These are phyloP conservation scores for Mucor irregularis DNA, from an alignment of 371 early-diverging fungal species.

Conservation along the genomic window DNA sequence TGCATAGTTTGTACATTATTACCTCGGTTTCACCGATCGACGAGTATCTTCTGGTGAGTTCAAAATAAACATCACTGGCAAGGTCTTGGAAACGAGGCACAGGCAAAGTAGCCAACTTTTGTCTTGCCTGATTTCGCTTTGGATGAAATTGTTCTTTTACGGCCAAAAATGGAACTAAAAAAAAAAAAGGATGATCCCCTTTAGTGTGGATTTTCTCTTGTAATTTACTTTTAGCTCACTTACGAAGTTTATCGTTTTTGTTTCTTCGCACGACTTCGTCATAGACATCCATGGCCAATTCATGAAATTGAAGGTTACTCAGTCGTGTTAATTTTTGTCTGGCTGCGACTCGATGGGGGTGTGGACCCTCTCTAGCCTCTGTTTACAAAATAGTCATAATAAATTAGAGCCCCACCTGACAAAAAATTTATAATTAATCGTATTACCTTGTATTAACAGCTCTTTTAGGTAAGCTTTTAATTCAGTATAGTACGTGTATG, in stretches of 20 bases:
- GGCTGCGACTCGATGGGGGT: constrained; percentile 66
- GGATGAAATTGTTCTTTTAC: constrained; percentile 86
- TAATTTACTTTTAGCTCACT: too few relatives aligned
- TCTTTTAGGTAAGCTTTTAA: constrained; percentile 32
- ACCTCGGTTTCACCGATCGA: constrained; percentile 29
- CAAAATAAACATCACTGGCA: constrained; percentile 85
- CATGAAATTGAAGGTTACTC: constrained; percentile 84
- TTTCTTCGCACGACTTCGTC: constrained; percentile 87
- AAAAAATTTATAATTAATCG: background rate
- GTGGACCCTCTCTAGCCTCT: constrained; percentile 53
- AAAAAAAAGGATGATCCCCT: background rate
- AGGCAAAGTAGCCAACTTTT: constrained; percentile 93
- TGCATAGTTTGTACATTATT: constrained; percentile 1
- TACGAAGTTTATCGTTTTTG: constrained; percentile 43
- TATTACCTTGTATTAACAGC: constrained; percentile 39
- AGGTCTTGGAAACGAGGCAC: constrained; percentile 84
- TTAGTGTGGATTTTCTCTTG: background rate
- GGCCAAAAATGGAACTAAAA: constrained; percentile 82
- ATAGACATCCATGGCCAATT: constrained; percentile 93
- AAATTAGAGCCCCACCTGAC: background rate
- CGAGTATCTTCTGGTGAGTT: constrained; percentile 74
- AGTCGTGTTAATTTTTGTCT: constrained; percentile 85
- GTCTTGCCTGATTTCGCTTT: constrained; percentile 94
- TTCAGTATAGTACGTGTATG: constrained; percentile 37
- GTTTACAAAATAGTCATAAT: background rate